A percentile compares a stretch with the other conserved stretches of the same genome.
These are phyloP conservation scores for Babjeviella inositovora DNA, from an alignment of 805 yeast species.

Conservation along the genomic window DNA sequence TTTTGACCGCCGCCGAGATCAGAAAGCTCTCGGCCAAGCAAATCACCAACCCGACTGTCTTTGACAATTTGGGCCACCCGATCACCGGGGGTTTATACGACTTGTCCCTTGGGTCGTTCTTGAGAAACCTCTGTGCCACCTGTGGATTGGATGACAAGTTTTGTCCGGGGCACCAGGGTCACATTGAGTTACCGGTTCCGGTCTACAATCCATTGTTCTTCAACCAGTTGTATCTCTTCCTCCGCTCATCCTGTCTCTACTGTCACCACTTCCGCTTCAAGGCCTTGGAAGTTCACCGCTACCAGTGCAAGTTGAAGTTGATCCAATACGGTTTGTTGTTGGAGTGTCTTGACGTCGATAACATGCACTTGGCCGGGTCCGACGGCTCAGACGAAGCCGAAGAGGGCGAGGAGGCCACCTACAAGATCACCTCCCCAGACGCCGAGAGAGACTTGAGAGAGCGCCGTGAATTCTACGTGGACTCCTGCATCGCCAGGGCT, in stretches of 20 bases:
- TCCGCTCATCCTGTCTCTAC: slow-evolving; percentile 76
- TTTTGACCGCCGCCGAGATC: slow-evolving; percentile 69
- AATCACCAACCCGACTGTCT: slow-evolving; percentile 88
- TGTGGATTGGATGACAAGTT: slow-evolving; percentile 90
- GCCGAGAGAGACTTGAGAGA: slow-evolving; percentile 30
- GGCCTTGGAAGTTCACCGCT: slow-evolving; percentile 55
- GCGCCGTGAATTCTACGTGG: slow-evolving; percentile 57
- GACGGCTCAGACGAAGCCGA: slow-evolving; percentile 23
- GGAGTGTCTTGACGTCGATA: slow-evolving; percentile 64
- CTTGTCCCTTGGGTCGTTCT: slow-evolving; percentile 87
- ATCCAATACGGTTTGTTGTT: slow-evolving; percentile 79
- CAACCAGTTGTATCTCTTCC: slow-evolving; percentile 71
- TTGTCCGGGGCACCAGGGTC: slow-evolving; percentile 99
- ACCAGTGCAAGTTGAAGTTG: slow-evolving; percentile 60
- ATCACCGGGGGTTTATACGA: slow-evolving; percentile 89
- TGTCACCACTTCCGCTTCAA: slow-evolving; percentile 77
- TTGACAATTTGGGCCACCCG: slow-evolving; percentile 94
- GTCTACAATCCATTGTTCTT: slow-evolving; percentile 92
- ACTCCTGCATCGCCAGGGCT: slow-evolving; percentile 55
- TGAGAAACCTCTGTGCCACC: slow-evolving; percentile 78
- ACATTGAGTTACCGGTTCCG: slow-evolving; percentile 90
- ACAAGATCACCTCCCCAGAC: slow-evolving; percentile 17
- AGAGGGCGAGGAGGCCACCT: slow-evolving; percentile 26
- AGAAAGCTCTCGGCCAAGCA: slow-evolving; percentile 85
- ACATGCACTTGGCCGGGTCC: slow-evolving; percentile 24